A percentile compares a stretch with the other conserved stretches of the same genome.
These are phyloP conservation scores for Thelonectria discophora DNA, from an alignment of 2,329 filamentous ascomycete genomes.

Conservation along the genomic window DNA sequence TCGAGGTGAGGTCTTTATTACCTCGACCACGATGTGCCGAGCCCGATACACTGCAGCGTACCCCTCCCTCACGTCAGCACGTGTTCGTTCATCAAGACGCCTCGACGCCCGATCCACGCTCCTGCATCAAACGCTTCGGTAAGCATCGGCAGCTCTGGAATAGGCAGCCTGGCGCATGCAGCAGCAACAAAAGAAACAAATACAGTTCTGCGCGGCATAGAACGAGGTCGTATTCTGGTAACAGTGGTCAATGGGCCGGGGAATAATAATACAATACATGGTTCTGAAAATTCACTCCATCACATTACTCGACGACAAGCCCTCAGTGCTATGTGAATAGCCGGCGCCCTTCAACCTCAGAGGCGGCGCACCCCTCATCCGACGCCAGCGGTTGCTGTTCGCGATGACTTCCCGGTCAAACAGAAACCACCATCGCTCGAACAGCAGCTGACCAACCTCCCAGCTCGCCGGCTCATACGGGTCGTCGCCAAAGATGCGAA, in stretches of 20 bases:
- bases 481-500: constrained; percentile 59
- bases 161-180: not conserved
- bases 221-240: not conserved
- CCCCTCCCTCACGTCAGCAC: not conserved
- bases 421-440: constrained; percentile 69
- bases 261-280: not conserved
- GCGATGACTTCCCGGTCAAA: constrained; percentile 64
- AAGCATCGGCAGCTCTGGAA: not conserved
- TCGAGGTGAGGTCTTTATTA: not conserved
- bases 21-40: not conserved
- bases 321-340: constrained; percentile 10
- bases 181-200: not conserved
- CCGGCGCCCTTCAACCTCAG: constrained; percentile 35
- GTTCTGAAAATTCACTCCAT: not conserved
- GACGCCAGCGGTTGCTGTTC: constrained; percentile 61
- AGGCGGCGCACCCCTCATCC: constrained; percentile 54
- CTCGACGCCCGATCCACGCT: not conserved
- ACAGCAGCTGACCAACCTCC: constrained; percentile 68
- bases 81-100: not conserved
- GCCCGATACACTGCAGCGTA: not conserved
- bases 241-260: not conserved
- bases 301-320: constrained; percentile 1
- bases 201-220: no score
- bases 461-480: constrained; percentile 59
- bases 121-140: constrained; percentile 8